Conservation (phyloP, 495 filamentous ascomycete genomes). For the Talaromyces wortmannii region DNA sequence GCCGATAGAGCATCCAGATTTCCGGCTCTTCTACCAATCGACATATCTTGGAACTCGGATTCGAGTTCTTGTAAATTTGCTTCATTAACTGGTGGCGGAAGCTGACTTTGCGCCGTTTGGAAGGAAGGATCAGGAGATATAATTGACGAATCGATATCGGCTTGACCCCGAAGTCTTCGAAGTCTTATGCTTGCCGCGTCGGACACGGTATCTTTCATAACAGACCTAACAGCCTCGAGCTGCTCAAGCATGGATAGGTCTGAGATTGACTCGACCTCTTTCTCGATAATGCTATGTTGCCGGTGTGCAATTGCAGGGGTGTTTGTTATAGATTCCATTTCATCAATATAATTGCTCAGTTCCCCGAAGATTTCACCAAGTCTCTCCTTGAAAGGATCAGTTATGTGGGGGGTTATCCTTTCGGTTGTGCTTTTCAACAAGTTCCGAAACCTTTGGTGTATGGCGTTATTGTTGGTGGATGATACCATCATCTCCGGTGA, state of each 20-base stretch:
- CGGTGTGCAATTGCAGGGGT: not conserved
- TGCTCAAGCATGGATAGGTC: not conserved
- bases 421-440: not conserved
- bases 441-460: not conserved
- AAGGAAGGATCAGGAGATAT: not conserved
- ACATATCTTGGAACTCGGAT: not conserved
- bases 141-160: not conserved
- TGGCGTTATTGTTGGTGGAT: not conserved
- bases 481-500: not conserved
- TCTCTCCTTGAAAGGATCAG: not conserved
- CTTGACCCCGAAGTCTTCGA: not conserved
- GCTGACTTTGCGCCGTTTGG: not conserved
- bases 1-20: not conserved
- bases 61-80: not conserved
- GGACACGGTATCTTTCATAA: not conserved
- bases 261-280: not conserved
- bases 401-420: not conserved
- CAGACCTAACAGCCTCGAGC: not conserved
- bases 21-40: not conserved
- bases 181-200: slow-evolving; percentile 1
- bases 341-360: not conserved
- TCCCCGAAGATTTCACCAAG: not conserved
- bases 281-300: not conserved
- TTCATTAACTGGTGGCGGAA: not conserved
- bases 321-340: not conserved